Conservation (phyloP, 805 yeast species). For the Limtongia smithiae region DNA sequence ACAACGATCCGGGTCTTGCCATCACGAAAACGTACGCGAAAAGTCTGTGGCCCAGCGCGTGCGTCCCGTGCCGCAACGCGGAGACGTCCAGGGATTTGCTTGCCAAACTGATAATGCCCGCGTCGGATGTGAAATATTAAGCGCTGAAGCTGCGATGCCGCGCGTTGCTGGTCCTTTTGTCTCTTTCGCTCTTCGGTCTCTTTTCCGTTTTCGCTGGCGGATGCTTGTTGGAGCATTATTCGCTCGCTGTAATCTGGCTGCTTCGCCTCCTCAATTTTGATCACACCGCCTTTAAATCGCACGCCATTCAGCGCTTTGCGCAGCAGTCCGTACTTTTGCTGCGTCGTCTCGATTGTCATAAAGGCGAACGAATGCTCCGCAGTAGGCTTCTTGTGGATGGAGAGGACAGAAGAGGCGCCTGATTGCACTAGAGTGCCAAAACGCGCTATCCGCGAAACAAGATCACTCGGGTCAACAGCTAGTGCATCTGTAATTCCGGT, state of each 20-base stretch:
- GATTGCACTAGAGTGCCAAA: constrained; percentile 59
- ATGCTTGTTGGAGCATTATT: too few relatives aligned
- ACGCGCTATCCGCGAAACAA: constrained; percentile 55
- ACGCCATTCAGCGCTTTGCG: constrained; percentile 63
- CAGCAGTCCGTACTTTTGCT: constrained; percentile 48
- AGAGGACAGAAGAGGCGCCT: constrained; percentile 49
- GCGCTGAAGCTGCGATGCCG: neutral
- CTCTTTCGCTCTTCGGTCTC: neutral
- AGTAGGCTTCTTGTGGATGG: constrained; percentile 53
- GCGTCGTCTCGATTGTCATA: constrained; percentile 53
- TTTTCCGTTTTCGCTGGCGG: neutral
- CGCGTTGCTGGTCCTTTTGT: neutral
- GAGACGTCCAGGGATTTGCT: constrained; percentile 50
- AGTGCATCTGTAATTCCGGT: constrained; percentile 62
- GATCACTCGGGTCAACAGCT: constrained; percentile 44
- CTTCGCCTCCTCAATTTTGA: constrained; percentile 61
- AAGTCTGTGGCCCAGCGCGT: constrained; percentile 49
- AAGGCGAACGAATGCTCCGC: constrained; percentile 61
- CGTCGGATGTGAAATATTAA: constrained; percentile 8
- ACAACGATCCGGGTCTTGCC: constrained; percentile 57
- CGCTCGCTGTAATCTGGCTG: constrained; percentile 49
- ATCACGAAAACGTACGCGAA: constrained; percentile 55
- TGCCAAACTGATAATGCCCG: constrained; percentile 14
- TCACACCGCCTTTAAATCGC: constrained; percentile 66
- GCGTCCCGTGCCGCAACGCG: constrained; percentile 56